Conservation (phyloP, 345 rosid genomes). For the Geranium rotundifolium region DNA sequence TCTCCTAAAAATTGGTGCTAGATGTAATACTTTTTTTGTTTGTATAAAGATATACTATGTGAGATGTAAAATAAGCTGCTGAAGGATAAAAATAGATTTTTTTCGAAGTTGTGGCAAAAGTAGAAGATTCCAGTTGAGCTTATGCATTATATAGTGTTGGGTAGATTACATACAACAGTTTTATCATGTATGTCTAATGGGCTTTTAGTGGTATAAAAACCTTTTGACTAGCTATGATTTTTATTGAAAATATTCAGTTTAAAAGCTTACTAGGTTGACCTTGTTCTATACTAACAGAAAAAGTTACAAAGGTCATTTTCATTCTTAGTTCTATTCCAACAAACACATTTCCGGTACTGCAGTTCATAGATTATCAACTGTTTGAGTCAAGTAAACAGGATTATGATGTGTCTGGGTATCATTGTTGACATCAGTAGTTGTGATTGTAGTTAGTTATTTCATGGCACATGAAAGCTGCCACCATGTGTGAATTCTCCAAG, state of each 20-base stretch:
- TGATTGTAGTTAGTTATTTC: slow-evolving; percentile 78
- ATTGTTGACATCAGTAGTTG: slow-evolving; percentile 3
- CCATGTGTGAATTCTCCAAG: slow-evolving; percentile 91
- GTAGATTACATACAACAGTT: not conserved
- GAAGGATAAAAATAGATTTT: not conserved
- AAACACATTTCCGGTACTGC: not conserved
- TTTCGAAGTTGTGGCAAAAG: too few species aligned
- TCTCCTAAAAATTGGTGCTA: not conserved
- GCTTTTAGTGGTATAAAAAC: not conserved
- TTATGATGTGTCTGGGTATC: not conserved
- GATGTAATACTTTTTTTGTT: not conserved
- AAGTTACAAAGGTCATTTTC: not conserved
- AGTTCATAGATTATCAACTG: not conserved
- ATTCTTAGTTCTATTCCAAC: not conserved
- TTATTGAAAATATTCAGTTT: not conserved
- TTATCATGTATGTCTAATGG: not conserved
- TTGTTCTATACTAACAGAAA: not conserved
- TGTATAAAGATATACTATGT: too few species aligned
- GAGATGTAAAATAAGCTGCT: not conserved
- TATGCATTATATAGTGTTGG: too few species aligned
- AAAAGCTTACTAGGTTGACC: not conserved
- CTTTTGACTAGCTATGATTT: too few species aligned
- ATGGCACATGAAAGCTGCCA: slow-evolving; percentile 99
- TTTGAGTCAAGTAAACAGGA: not conserved
- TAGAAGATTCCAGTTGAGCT: not conserved